These are phyloP conservation scores for Colletotrichum sp. DNA, from an alignment of 2,329 filamentous ascomycete genomes.

Conservation along the genomic window DNA sequence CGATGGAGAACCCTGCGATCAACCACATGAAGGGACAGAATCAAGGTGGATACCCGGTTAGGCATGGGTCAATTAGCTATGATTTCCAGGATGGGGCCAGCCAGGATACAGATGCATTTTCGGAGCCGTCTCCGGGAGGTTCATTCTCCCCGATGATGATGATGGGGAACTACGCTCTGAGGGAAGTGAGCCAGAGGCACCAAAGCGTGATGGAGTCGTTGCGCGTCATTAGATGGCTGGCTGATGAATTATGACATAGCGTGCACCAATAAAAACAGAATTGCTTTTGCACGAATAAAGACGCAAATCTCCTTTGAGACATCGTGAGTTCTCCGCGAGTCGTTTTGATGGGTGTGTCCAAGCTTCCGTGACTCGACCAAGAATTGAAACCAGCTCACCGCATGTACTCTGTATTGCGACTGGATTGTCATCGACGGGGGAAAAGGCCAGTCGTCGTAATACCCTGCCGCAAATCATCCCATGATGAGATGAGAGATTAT, in stretches of 20 bases:
- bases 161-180: slow-evolving; percentile 1
- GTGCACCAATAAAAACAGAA: background rate
- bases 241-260: slow-evolving; percentile 16
- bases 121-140: background rate
- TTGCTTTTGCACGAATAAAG: background rate
- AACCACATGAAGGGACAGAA: background rate
- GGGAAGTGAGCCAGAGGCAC: slow-evolving; percentile 5
- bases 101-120: background rate
- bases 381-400: background rate
- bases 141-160: background rate
- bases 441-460: background rate
- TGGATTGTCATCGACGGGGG: background rate
- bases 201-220: slow-evolving; percentile 15
- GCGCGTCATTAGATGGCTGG: slow-evolving; percentile 14
- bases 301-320: background rate
- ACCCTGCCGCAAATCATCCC: background rate
- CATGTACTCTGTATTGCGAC: background rate
- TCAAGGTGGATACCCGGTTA: background rate
- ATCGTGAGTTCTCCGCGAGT: background rate
- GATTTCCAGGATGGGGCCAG: slow-evolving; percentile 10
- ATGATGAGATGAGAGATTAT: background rate
- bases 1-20: background rate
- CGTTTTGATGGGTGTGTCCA: background rate
- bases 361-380: background rate
- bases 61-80: background rate